A percentile compares a stretch with the other conserved stretches of the same genome.
Evolutionary conservation across 345 rosid genomes (phyloP).

Genomic region (Populus nigra): DNA sequence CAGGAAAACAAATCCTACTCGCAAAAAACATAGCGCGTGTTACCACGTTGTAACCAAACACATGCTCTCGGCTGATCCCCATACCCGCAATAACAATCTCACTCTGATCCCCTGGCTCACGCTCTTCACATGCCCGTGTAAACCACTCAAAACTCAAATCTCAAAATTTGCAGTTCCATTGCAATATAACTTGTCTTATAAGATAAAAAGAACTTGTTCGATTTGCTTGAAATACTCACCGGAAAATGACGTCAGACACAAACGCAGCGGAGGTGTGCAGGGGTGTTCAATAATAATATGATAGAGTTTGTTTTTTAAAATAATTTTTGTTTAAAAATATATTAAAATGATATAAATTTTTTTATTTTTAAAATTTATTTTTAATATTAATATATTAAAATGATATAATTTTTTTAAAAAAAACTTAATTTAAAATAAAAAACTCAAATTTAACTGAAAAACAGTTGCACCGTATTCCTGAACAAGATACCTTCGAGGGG

Average conservation of each 20-base stretch:
- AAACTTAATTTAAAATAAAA: too few species aligned
- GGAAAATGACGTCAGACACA: not conserved
- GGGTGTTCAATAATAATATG: not conserved
- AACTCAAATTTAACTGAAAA: too few species aligned
- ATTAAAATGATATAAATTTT: too few species aligned
- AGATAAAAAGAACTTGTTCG: not conserved
- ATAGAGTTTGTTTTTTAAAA: too few species aligned
- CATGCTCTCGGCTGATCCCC: too few species aligned
- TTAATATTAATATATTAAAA: too few species aligned
- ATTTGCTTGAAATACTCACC: not conserved
- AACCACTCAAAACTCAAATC: not conserved
- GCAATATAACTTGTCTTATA: not conserved
- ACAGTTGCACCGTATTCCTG: too few species aligned
- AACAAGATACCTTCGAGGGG: not conserved
- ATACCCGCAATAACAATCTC: not conserved
- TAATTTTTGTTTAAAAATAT: too few species aligned
- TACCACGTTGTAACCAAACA: not conserved
- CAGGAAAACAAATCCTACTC: not conserved
- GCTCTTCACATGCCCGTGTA: not conserved
- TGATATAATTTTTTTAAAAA: too few species aligned
- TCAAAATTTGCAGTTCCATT: not conserved
- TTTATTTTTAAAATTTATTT: too few species aligned
- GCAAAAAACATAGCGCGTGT: not conserved
- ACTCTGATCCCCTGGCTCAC: not conserved
- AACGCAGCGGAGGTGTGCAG: slow-evolving; percentile 6